phyloP scores from a whole-genome alignment of 257 asterid genomes.

The Solanum lignicaule region DNA sequence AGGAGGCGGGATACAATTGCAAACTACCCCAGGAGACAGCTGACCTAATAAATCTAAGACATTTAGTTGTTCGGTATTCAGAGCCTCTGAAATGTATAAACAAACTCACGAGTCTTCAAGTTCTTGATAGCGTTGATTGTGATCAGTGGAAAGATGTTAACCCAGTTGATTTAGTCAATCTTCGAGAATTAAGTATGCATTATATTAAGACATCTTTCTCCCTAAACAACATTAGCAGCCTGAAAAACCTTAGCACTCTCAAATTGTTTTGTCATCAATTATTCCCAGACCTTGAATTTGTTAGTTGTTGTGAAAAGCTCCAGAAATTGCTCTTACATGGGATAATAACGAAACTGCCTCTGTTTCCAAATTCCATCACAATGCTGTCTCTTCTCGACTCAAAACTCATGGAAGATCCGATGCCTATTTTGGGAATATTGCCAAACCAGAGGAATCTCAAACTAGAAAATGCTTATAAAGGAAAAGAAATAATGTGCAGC shows the following conservation, averaged over 20 bases:
- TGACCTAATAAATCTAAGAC: neutral
- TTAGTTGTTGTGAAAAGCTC: neutral
- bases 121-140: neutral
- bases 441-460: no score
- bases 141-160: neutral
- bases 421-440: neutral
- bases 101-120: neutral
- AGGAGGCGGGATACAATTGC: accelerated
- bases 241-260: neutral
- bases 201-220: neutral
- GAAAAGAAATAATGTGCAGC: no score
- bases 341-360: neutral
- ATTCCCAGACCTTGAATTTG: neutral
- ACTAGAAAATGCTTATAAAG: no score
- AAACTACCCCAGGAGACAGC: neutral
- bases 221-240: neutral
- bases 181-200: neutral
- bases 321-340: neutral
- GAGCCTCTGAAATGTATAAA: neutral
- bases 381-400: neutral
- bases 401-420: neutral
- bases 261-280: neutral
- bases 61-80: neutral
- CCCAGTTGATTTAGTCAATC: neutral
- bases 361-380: neutral